Conservation (phyloP, 345 rosid genomes). For the Cardamine occulta region DNA sequence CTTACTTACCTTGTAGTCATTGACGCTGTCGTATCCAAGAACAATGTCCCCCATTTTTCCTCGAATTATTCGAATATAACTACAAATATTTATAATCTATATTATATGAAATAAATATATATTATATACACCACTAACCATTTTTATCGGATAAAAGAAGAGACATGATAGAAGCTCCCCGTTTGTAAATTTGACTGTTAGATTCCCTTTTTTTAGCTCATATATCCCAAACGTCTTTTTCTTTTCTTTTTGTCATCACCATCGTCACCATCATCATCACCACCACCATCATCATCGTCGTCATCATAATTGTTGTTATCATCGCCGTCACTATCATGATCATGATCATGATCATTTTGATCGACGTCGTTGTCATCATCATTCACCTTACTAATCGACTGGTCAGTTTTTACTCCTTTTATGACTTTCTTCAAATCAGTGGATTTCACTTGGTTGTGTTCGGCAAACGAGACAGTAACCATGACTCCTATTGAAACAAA, state of each 20-base stretch:
- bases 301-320: background rate
- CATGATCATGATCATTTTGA: no score
- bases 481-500: constrained; percentile 3
- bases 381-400: background rate
- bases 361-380: background rate
- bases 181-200: background rate
- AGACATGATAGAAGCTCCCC: constrained; percentile 12
- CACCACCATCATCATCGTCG: background rate
- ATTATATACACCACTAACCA: background rate
- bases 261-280: background rate
- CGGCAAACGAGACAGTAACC: constrained; percentile 9
- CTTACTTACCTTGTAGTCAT: background rate
- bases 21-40: background rate
- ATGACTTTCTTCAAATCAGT: background rate
- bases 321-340: no score
- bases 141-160: background rate
- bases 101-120: no score
- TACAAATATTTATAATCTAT: background rate
- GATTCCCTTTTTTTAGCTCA: constrained; percentile 10
- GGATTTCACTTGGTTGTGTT: background rate
- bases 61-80: background rate
- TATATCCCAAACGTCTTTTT: background rate
- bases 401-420: background rate
- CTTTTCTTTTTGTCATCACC: background rate
- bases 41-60: background rate